These are phyloP conservation scores for Sutorius eximius DNA, from an alignment of 1,284 basidiomycete species.

Conservation along the genomic window DNA sequence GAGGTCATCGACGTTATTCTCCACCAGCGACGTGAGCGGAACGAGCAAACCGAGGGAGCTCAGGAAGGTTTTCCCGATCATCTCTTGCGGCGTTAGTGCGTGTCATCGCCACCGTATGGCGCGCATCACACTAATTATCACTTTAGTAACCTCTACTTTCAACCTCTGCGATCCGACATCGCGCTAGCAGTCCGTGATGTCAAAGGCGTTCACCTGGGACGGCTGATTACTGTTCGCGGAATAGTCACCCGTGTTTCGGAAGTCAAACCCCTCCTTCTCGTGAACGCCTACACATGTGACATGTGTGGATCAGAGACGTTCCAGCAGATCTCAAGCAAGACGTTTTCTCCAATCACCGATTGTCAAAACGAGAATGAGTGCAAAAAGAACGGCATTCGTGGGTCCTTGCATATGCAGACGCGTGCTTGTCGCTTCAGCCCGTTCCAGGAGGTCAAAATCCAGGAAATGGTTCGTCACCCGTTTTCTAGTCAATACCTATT, in stretches of 20 bases:
- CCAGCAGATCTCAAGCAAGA: conserved; percentile 94
- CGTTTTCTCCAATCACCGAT: conserved; percentile 86
- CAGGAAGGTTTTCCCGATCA: conserved; percentile 85
- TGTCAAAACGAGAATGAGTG: conserved; percentile 86
- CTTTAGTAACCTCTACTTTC: conserved; percentile 89
- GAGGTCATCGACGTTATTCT: conserved; percentile 95
- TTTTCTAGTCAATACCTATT: neutral
- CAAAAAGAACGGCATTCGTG: conserved; percentile 83
- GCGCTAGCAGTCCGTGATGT: conserved; percentile 91
- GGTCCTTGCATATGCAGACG: conserved; percentile 97
- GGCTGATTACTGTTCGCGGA: conserved; percentile 93
- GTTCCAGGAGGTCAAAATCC: conserved; percentile 98
- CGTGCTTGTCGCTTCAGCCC: conserved; percentile 96
- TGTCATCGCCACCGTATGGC: conserved; percentile 21
- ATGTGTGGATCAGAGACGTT: conserved; percentile 98
- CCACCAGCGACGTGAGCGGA: conserved; percentile 88
- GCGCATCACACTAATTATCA: conserved; percentile 19
- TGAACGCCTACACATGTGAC: conserved; percentile 99
- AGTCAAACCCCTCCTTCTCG: conserved; percentile 95
- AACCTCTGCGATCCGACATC: conserved; percentile 71
- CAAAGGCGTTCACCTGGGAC: conserved; percentile 82
- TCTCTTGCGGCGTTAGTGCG: conserved; percentile 92
- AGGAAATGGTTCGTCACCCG: conserved; percentile 86
- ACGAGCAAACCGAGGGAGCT: conserved; percentile 69
- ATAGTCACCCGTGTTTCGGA: conserved; percentile 99